Base-by-base conservation (phyloP, 495 filamentous ascomycete genomes). In the Penicillium cataractarum region DNA sequence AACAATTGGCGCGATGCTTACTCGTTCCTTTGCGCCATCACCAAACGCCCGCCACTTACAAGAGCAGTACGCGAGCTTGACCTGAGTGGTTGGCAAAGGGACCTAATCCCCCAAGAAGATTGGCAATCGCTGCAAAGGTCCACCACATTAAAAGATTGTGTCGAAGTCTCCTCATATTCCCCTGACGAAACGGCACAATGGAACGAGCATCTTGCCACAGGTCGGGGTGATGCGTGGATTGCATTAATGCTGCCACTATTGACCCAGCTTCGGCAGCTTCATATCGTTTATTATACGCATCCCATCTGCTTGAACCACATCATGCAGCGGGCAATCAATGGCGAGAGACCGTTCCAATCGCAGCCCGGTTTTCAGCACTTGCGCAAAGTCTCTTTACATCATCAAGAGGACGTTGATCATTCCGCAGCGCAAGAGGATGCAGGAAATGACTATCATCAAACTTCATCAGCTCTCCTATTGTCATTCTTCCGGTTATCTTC, bases 401-500 rank as follows among this genome's bases (percentile, higher is more conserved):
- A 68, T 22, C 55, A 63, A 19, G 61, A 67, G 0, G 51, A 65
- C 40, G 26, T 65, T 13, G 37, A 65, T 27, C 50, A 12, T 7
- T 10, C 7, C 1, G 26, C 44, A 3, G 4, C 12, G 29, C 3
- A 9, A 3, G 39, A 44, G 0, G 12, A 19, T 21, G 15, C 32
- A 2, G 49, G 8, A 6, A 33, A 50, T 1, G 21, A 24, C 15
- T 40, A 12, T 27, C 4, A 21, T 4, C 3, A 33, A 13, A 13
- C 19, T 27, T 21, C 52, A 22, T 39, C 56, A 0, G 22, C 60
- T 13, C 48, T 69, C 0, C 52, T 78, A 6, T 29, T 70, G 1
- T 60, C 68, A 0, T 78, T 78, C 44, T 73, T 78, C 53, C 67
- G 58, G 31, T 53, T 78, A 10, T 72, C 72, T 1, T 69, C 70